Conservation (phyloP, 495 filamentous ascomycete genomes). For the Podospora pseudoanserina region DNA sequence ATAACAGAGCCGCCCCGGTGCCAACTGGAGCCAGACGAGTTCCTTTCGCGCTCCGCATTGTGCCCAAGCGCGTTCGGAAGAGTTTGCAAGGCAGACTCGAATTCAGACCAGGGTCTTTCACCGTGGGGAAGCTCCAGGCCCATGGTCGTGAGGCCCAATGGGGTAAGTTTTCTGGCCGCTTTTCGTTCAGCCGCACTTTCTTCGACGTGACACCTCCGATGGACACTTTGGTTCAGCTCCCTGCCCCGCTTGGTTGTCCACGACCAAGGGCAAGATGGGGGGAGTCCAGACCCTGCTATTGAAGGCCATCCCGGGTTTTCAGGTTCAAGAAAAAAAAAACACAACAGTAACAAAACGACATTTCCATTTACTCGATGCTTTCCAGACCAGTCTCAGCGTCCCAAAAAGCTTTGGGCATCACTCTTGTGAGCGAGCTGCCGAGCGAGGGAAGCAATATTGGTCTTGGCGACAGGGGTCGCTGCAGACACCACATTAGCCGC, state of each 20-base stretch:
- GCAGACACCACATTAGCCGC: neutral
- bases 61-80: neutral
- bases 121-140: neutral
- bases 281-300: neutral
- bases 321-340: neutral
- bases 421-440: neutral
- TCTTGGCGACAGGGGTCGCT: conserved; percentile 1
- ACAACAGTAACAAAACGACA: too few relatives aligned
- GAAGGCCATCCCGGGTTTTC: neutral
- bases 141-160: neutral
- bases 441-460: neutral
- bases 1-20: neutral
- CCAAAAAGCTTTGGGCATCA: neutral
- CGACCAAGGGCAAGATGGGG: neutral
- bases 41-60: neutral
- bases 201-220: neutral
- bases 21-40: neutral
- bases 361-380: neutral
- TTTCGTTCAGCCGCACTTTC: conserved; percentile 4
- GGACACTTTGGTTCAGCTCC: neutral
- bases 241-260: neutral
- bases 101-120: neutral
- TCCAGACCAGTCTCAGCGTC: neutral
- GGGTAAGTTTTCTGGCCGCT: neutral
- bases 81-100: conserved; percentile 1